Percentiles rank a stretch among this genome's conserved stretches.
These are phyloP conservation scores for Setomelanomma holmii DNA, from an alignment of 2,329 filamentous ascomycete genomes.

Conservation along the genomic window DNA sequence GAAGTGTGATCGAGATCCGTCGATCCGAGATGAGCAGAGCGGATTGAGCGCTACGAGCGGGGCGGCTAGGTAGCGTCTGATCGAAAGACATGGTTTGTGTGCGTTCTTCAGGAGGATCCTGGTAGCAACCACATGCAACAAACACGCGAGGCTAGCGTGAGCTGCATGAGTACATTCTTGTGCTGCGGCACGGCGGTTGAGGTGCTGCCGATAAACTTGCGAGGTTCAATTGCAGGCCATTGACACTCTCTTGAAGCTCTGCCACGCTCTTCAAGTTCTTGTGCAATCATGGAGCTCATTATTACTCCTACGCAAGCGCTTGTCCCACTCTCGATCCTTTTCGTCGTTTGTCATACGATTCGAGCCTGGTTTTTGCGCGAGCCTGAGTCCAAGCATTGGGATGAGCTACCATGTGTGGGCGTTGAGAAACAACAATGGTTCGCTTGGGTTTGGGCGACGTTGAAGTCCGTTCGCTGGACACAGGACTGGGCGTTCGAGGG, in stretches of 20 bases:
- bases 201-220: neutral
- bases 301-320: constrained; percentile 21
- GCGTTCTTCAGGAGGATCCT: neutral
- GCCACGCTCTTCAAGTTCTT: neutral
- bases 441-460: constrained; percentile 16
- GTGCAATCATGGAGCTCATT: constrained; percentile 16
- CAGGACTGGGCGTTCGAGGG: constrained; percentile 22
- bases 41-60: neutral
- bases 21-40: neutral
- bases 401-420: constrained; percentile 14
- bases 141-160: neutral
- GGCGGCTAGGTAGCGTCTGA: neutral
- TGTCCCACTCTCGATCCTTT: constrained; percentile 16
- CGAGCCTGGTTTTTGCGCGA: constrained; percentile 12
- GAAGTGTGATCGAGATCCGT: neutral
- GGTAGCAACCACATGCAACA: neutral
- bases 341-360: constrained; percentile 15
- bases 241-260: neutral
- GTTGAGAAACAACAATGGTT: constrained; percentile 16
- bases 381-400: constrained; percentile 17
- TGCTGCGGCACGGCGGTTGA: neutral
- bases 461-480: constrained; percentile 15
- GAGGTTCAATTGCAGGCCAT: neutral
- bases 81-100: neutral
- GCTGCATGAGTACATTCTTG: neutral